phyloP scores from a whole-genome alignment of 75 land plant species.

The Cryptomeria japonica region DNA sequence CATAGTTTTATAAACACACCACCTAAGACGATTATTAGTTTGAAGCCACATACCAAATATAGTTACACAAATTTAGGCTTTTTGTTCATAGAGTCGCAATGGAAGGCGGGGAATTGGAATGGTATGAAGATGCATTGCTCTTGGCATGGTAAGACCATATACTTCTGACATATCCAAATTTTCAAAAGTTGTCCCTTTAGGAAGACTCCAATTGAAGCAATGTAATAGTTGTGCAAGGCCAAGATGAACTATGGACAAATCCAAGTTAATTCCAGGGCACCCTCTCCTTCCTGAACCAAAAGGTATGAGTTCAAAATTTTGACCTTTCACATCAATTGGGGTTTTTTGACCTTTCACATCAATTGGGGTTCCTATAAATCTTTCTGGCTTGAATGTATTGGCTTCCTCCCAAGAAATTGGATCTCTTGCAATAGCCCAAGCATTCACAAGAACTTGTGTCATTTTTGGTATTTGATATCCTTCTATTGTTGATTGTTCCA shows the following conservation, averaged over 20 bases:
- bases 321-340: constrained; percentile 6
- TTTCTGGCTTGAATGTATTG: constrained; percentile 8
- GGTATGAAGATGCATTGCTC: not conserved
- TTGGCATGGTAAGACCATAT: constrained; percentile 12
- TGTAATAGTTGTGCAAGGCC: not conserved
- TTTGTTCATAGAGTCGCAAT: not conserved
- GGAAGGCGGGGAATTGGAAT: not conserved
- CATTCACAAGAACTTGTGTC: constrained; percentile 16
- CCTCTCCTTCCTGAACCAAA: too few species aligned
- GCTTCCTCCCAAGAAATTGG: not conserved
- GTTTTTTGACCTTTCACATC: too few species aligned
- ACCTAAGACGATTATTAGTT: too few species aligned
- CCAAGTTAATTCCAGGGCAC: too few species aligned
- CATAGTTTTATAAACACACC: too few species aligned
- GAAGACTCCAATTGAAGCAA: constrained; percentile 15
- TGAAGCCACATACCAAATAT: too few species aligned
- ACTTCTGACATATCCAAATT: constrained; percentile 29
- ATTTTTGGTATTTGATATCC: constrained; percentile 36
- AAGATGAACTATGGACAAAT: too few species aligned
- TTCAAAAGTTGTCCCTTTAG: not conserved
- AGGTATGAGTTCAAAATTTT: too few species aligned
- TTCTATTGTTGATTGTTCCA: constrained; percentile 18
- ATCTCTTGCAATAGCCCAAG: constrained; percentile 12
- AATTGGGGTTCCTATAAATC: not conserved
- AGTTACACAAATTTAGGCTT: too few species aligned